A percentile compares a stretch with the other conserved stretches of the same genome.
Evolutionary conservation across 208 protist species (phyloP).

Genomic region (Leishmania amazonensis): DNA sequence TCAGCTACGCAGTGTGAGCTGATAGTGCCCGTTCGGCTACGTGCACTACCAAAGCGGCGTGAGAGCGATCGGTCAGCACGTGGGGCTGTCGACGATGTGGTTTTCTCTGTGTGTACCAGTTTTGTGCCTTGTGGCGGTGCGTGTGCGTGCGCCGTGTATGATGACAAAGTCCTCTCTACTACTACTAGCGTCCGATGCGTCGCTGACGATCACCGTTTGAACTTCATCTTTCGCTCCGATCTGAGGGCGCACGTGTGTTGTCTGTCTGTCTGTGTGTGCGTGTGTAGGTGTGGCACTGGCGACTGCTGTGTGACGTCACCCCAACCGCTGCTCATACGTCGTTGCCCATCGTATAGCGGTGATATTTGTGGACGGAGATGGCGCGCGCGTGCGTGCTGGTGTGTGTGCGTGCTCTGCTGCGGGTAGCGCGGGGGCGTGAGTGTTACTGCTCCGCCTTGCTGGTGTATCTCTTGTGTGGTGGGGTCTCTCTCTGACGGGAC

Average conservation of each 20-base stretch:
- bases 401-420: not conserved
- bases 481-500: slow-evolving; percentile 6
- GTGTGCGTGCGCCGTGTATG: not conserved
- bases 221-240: slow-evolving; percentile 67
- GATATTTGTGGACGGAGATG: slow-evolving; percentile 36
- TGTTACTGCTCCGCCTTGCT: not conserved
- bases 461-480: not conserved
- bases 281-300: not conserved
- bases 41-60: slow-evolving; percentile 35
- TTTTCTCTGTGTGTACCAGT: not conserved
- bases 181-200: slow-evolving; percentile 23
- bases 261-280: not conserved
- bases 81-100: not conserved
- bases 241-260: slow-evolving; percentile 26
- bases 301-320: slow-evolving; percentile 16
- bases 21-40: slow-evolving; percentile 26
- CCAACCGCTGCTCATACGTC: slow-evolving; percentile 32
- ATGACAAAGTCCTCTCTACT: slow-evolving; percentile 42
- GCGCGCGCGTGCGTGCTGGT: not conserved
- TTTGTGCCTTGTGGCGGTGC: not conserved
- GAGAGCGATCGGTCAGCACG: not conserved
- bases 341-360: slow-evolving; percentile 24
- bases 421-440: not conserved
- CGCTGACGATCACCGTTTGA: slow-evolving; percentile 37
- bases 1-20: slow-evolving; percentile 37